A percentile compares a stretch with the other conserved stretches of the same genome.
These are phyloP conservation scores for Macrolepiota fuliginosa DNA, from an alignment of 768 basidiomycete genomes.

Conservation along the genomic window DNA sequence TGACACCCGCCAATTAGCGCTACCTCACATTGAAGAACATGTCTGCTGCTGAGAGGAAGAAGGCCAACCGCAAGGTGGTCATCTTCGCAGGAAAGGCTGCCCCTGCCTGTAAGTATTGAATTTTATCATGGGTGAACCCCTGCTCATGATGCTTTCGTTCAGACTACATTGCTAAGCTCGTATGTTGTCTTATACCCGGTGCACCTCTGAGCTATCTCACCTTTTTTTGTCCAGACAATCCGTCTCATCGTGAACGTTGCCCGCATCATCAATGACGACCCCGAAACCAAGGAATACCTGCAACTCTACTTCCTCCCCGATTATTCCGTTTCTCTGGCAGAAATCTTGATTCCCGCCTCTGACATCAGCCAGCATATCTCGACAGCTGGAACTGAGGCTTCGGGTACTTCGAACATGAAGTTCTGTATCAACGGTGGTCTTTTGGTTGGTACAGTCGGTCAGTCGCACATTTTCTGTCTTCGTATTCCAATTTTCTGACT, in stretches of 20 bases:
- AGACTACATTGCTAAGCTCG: slow-evolving; percentile 93
- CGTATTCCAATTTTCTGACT: not conserved
- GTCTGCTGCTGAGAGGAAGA: slow-evolving; percentile 75
- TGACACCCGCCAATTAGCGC: slow-evolving; percentile 42
- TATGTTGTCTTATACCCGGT: slow-evolving; percentile 24
- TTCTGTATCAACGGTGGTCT: slow-evolving; percentile 91
- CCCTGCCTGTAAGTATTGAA: slow-evolving; percentile 66
- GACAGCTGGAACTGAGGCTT: slow-evolving; percentile 93
- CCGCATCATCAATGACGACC: slow-evolving; percentile 75
- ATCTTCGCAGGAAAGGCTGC: slow-evolving; percentile 99
- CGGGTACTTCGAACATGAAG: slow-evolving; percentile 83
- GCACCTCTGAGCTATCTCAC: not conserved
- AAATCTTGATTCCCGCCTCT: slow-evolving; percentile 85
- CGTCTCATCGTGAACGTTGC: slow-evolving; percentile 92
- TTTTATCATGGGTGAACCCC: not conserved
- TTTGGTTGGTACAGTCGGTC: slow-evolving; percentile 78
- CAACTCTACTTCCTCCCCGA: slow-evolving; percentile 95
- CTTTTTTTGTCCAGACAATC: slow-evolving; percentile 55
- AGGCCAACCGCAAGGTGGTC: slow-evolving; percentile 81
- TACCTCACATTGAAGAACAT: slow-evolving; percentile 82
- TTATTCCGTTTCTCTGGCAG: slow-evolving; percentile 84
- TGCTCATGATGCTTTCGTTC: slow-evolving; percentile 7
- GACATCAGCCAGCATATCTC: slow-evolving; percentile 97
- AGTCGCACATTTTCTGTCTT: slow-evolving; percentile 15
- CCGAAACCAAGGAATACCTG: slow-evolving; percentile 84